Percentiles rank a stretch among this genome's conserved stretches.
These are phyloP conservation scores for Seiridium unicorne DNA, from an alignment of 2,329 filamentous ascomycete species.

Conservation along the genomic window DNA sequence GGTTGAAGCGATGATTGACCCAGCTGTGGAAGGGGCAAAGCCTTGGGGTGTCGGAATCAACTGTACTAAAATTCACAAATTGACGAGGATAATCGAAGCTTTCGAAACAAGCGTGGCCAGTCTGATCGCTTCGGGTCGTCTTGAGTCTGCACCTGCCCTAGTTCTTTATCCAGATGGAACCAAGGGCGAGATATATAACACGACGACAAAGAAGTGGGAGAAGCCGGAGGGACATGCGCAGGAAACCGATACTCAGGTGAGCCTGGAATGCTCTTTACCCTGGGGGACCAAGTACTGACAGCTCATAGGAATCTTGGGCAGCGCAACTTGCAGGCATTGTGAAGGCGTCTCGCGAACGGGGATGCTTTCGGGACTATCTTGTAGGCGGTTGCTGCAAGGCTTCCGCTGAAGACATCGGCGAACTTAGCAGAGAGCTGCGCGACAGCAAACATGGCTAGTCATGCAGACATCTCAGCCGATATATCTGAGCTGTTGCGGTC, in stretches of 20 bases:
- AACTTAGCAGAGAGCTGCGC: conserved; percentile 24
- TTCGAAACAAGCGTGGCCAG: conserved; percentile 48
- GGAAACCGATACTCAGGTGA: not conserved
- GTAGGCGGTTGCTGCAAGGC: conserved; percentile 56
- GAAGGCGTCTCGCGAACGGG: conserved; percentile 29
- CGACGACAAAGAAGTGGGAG: conserved; percentile 60
- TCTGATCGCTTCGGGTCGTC: conserved; percentile 30
- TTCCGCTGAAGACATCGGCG: conserved; percentile 64
- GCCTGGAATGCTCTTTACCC: not conserved
- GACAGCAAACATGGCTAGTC: not conserved
- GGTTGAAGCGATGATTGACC: conserved; percentile 26
- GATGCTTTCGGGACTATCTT: conserved; percentile 43
- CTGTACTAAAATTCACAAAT: conserved; percentile 65
- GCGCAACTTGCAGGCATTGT: conserved; percentile 41
- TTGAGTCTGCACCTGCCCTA: conserved; percentile 47
- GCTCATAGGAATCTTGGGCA: conserved; percentile 41
- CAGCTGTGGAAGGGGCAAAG: conserved; percentile 14
- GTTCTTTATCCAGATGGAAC: conserved; percentile 70
- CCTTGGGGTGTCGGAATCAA: conserved; percentile 68
- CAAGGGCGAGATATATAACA: conserved; percentile 67
- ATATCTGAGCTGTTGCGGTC: no score
- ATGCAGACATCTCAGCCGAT: no score
- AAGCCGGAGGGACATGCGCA: conserved; percentile 26
- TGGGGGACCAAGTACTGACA: not conserved
- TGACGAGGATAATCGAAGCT: conserved; percentile 51